These are phyloP conservation scores for Phylloporus rhodoxanthus DNA, from an alignment of 768 basidiomycete species.

Conservation along the genomic window DNA sequence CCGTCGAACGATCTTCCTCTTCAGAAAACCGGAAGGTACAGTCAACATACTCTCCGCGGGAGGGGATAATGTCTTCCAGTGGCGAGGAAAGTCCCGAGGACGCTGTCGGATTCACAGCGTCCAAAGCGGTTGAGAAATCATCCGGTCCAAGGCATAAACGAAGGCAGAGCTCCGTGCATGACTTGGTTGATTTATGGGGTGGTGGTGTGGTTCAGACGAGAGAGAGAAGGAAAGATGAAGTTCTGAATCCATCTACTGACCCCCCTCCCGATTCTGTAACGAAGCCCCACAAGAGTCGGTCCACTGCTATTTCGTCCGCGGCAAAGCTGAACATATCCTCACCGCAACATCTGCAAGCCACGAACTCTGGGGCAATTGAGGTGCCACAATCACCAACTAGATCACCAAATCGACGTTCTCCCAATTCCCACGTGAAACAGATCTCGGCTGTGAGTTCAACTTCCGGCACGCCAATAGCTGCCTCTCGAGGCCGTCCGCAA, in stretches of 20 bases:
- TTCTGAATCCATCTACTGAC: conserved; percentile 16
- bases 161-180: conserved; percentile 78
- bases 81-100: conserved; percentile 55
- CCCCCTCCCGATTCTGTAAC: conserved; percentile 7
- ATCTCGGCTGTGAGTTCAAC: conserved; percentile 23
- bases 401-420: conserved; percentile 26
- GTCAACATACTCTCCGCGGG: conserved; percentile 22
- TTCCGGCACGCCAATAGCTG: conserved; percentile 24
- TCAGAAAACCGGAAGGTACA: conserved; percentile 48
- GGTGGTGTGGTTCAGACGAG: conserved; percentile 42
- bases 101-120: conserved; percentile 24
- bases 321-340: conserved; percentile 20
- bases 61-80: conserved; percentile 44
- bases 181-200: conserved; percentile 75
- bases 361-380: conserved; percentile 12
- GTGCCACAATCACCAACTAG: conserved; percentile 24
- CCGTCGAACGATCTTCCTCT: conserved; percentile 21
- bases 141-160: conserved; percentile 34
- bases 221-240: conserved; percentile 35
- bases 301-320: conserved; percentile 14
- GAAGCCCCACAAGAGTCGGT: conserved; percentile 18
- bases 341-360: conserved; percentile 22
- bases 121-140: conserved; percentile 20
- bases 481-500: conserved; percentile 61
- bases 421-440: conserved; percentile 28